A percentile compares a stretch with the other conserved stretches of the same genome.
Conservation (phyloP, 2,329 filamentous ascomycete species). For the Coniochaeta ligniaria region DNA sequence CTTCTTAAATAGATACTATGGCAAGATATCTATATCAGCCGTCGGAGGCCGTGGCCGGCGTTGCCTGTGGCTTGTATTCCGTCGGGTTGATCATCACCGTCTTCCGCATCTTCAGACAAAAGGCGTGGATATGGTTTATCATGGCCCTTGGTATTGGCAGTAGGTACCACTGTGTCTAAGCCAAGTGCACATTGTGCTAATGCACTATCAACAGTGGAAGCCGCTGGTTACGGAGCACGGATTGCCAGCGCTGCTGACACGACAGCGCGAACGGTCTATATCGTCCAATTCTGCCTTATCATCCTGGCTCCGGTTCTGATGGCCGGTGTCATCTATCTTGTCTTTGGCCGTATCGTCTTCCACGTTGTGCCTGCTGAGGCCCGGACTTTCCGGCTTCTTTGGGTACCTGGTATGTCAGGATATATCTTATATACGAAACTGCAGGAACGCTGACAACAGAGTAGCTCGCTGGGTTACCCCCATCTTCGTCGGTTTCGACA, state of each 20-base stretch:
- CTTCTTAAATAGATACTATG: not conserved
- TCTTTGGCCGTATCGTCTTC: slow-evolving; percentile 30
- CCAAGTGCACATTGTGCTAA: not conserved
- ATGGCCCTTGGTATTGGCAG: slow-evolving; percentile 18
- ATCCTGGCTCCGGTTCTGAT: slow-evolving; percentile 30
- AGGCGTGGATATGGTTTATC: slow-evolving; percentile 21
- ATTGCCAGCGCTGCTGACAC: slow-evolving; percentile 20
- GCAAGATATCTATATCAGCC: slow-evolving; percentile 15
- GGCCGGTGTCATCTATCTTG: slow-evolving; percentile 29
- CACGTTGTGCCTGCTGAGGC: slow-evolving; percentile 24
- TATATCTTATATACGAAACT: slow-evolving; percentile 18
- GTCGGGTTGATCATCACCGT: slow-evolving; percentile 14
- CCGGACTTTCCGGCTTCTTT: slow-evolving; percentile 25
- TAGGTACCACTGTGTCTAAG: not conserved
- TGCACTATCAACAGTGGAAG: slow-evolving; percentile 17
- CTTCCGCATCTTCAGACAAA: slow-evolving; percentile 16
- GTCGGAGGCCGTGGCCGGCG: slow-evolving; percentile 16
- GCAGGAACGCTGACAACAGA: slow-evolving; percentile 14
- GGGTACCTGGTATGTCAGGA: slow-evolving; percentile 23
- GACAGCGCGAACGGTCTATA: slow-evolving; percentile 18
- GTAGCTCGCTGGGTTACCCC: slow-evolving; percentile 25
- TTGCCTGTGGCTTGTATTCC: slow-evolving; percentile 17
- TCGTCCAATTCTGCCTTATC: slow-evolving; percentile 27
- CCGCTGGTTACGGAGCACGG: slow-evolving; percentile 26
- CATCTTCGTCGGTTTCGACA: slow-evolving; percentile 32